phyloP scores from a whole-genome alignment of 441 rosid genomes.

The Gossypium aridum region DNA sequence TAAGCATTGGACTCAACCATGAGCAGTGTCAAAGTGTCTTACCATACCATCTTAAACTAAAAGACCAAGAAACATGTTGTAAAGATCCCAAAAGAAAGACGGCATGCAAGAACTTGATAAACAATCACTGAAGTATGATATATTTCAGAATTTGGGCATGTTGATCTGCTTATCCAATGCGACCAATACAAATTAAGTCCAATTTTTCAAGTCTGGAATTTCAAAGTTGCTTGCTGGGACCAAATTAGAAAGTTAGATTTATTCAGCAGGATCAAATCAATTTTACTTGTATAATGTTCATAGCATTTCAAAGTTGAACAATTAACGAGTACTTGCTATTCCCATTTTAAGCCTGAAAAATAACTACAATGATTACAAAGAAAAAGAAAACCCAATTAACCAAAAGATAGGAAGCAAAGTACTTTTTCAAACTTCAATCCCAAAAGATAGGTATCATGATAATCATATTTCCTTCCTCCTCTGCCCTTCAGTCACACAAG shows the following conservation, averaged over 20 bases:
- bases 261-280: background rate
- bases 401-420: background rate
- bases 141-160: background rate
- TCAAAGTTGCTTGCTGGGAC: background rate
- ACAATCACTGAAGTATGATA: background rate
- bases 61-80: background rate
- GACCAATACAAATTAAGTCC: background rate
- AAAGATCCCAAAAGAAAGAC: background rate
- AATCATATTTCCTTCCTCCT: background rate
- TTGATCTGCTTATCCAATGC: conserved; percentile 7
- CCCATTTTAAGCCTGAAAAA: background rate
- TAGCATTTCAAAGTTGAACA: background rate
- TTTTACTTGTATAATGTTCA: background rate
- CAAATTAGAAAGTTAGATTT: background rate
- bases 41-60: background rate
- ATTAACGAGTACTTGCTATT: background rate
- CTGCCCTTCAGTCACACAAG: background rate
- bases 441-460: background rate
- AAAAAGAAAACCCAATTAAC: background rate
- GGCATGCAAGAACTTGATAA: background rate
- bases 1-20: background rate
- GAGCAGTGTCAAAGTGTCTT: background rate
- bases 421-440: background rate
- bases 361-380: background rate
- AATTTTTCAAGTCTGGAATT: background rate